Base-by-base conservation (phyloP, 1,284 basidiomycete genomes). In the Neotropicomus parvogracilis region DNA sequence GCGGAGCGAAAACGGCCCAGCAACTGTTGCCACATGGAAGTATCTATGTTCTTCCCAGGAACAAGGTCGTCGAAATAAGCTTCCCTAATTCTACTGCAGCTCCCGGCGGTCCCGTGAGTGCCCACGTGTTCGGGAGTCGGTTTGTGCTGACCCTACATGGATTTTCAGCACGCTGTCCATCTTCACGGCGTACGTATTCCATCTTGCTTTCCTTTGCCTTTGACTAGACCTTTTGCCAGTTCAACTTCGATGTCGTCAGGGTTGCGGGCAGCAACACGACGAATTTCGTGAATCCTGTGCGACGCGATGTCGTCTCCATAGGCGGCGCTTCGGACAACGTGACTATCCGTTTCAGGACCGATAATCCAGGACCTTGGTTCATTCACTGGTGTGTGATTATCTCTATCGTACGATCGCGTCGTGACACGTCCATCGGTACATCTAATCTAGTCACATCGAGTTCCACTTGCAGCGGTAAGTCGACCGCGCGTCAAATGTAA, bases 341-440 rank as follows among this genome's bases (percentile, higher is more conserved):
- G n/a, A 74, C 71, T 5, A 70, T 78, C 35, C 72, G 75, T 34
- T 77, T 77, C 50, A 43, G 38, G 14, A 74, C 75, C 2, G 63
- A 77, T 43, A 78, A 78, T 44, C 55, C 72, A 3, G 76, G 75
- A 6, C 73, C 75, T 12, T 76, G 76, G 75, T 67, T 75, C 58
- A 53, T 76, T 36, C 74, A 74, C 48, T 76, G 75, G 67, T 73
- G 49, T 51, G 65, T 48, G 11, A 39, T 41, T 24, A 37, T 29
- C 13, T 7, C 36, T 14, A 13, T 35, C 6, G 26, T 11, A 12
- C 12, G 20, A 21, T 40, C 29, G 4, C 16, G 11, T 6, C 43
- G 26, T 46, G 4, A 46, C 48, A 12, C 44, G 7, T 42, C 2
- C 3, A 26, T 37, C 8, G 24, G 24, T 24, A 24, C 24, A 14